A percentile compares a stretch with the other conserved stretches of the same genome.
phyloP scores from a whole-genome alignment of 495 filamentous ascomycete species.

The Talaromyces trachyspermus region DNA sequence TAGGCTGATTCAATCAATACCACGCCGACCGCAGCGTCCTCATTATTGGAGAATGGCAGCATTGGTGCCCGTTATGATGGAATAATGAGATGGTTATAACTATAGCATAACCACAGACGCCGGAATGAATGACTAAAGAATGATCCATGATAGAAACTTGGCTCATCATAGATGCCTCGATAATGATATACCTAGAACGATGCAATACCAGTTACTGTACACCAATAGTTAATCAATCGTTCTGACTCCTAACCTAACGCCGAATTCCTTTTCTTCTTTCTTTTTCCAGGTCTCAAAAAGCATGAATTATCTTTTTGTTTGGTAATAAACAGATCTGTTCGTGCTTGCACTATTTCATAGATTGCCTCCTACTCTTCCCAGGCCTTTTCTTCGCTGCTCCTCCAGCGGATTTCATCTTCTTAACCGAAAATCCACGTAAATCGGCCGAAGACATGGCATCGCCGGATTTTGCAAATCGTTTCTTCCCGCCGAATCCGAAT shows the following conservation, averaged over 20 bases:
- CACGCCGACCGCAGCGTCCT: too few relatives aligned
- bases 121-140: too few relatives aligned
- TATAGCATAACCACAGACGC: too few relatives aligned
- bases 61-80: too few relatives aligned
- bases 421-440: conserved; percentile 65
- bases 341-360: conserved; percentile 10
- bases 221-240: too few relatives aligned
- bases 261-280: conserved; percentile 1
- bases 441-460: conserved; percentile 76
- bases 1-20: too few relatives aligned
- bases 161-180: too few relatives aligned
- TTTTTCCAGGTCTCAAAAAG: conserved; percentile 3
- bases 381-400: conserved; percentile 38
- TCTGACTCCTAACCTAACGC: conserved; percentile 5
- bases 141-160: too few relatives aligned
- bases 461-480: conserved; percentile 77
- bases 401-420: conserved; percentile 68
- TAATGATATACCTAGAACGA: too few relatives aligned
- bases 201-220: too few relatives aligned
- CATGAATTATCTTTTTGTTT: background rate
- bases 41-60: too few relatives aligned
- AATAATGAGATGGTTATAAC: too few relatives aligned
- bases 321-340: background rate
- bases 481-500: conserved; percentile 93
- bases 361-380: conserved; percentile 58